These are phyloP conservation scores for Trichophyton schoenleinii DNA, from an alignment of 2,329 filamentous ascomycete genomes.

Conservation along the genomic window DNA sequence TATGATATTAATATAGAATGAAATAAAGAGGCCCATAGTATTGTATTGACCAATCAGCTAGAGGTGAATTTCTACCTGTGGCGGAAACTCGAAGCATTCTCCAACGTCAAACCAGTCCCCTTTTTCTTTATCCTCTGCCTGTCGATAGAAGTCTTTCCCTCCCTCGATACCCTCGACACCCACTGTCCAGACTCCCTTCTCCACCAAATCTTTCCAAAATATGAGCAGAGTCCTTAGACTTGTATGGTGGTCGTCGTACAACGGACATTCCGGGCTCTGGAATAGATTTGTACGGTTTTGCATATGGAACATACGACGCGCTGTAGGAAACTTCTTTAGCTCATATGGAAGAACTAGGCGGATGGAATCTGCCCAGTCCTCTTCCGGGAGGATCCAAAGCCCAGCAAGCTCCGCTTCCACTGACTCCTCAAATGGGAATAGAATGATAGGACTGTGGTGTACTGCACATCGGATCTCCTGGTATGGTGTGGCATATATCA, in stretches of 20 bases:
- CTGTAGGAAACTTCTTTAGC: neutral
- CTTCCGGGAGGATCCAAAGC: neutral
- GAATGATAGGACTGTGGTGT: neutral
- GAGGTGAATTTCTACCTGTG: neutral
- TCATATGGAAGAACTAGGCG: neutral
- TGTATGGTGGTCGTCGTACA: neutral
- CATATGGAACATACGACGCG: neutral
- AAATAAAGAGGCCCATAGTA: too few species aligned
- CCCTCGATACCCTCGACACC: conserved; percentile 1
- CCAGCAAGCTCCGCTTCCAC: neutral
- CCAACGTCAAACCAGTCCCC: neutral
- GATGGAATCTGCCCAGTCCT: neutral
- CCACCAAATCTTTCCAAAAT: neutral
- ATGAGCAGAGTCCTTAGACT: conserved; percentile 1
- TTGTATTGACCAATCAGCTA: neutral
- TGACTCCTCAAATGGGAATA: neutral
- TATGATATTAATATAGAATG: too few species aligned
- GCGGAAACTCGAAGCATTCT: neutral
- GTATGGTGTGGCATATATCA: neutral
- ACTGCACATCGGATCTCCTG: neutral
- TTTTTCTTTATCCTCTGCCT: neutral
- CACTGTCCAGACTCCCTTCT: conserved; percentile 2
- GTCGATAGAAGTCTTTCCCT: neutral
- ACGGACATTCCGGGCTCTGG: neutral
- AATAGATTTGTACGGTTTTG: neutral